Evolutionary conservation across 306 rosid genomes (phyloP), one percentile per base, ranked within the genome.

Genomic region (Gynostemma pentaphyllum): DNA sequence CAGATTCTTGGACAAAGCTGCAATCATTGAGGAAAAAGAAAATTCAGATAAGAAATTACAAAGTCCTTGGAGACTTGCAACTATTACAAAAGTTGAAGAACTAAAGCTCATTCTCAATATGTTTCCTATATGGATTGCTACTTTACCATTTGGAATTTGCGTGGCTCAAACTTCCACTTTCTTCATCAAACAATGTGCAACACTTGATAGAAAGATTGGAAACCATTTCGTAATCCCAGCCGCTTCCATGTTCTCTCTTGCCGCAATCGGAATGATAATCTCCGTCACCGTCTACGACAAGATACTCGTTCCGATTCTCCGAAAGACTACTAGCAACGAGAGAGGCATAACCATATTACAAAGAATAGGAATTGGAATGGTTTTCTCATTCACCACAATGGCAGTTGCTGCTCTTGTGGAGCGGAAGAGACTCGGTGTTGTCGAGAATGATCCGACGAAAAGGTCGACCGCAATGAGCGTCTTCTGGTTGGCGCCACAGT

Each of bases 1-100:
- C 70, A 91, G 98, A 64, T 91, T 88, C 80, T 81, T 91, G 23
- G 95, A 91, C 96, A 88, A 82, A 72, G 98, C 98, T 9, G 98
- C 98, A 0, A 75, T 88, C 62, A 19, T 83, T 24, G 86, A 74
- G 49, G 64, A 74, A 29, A 62, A 60, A 2, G 73, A 62, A 42
- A 48, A 73, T 53, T 40, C 32, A 54, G 67, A 45, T 10, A 84
- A 71, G 68, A 86, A 80, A 64, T n/a, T n/a, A n/a, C 75, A 75
- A 50, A 77, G 78, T 66, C 86, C 92, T 0, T 92, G 95, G 94
- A 77, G 74, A 59, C 83, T 88, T 9, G 81, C 85, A 45, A 86
- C 85, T 0, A 83, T 88, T 28, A 86, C 95, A 0, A 82, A 62
- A 66, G 84, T 92, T 13, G 98, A 92, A 76, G 98, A 92, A 74